phyloP scores from a whole-genome alignment of 768 basidiomycete genomes.

The Xerocomellus amylosporus region DNA sequence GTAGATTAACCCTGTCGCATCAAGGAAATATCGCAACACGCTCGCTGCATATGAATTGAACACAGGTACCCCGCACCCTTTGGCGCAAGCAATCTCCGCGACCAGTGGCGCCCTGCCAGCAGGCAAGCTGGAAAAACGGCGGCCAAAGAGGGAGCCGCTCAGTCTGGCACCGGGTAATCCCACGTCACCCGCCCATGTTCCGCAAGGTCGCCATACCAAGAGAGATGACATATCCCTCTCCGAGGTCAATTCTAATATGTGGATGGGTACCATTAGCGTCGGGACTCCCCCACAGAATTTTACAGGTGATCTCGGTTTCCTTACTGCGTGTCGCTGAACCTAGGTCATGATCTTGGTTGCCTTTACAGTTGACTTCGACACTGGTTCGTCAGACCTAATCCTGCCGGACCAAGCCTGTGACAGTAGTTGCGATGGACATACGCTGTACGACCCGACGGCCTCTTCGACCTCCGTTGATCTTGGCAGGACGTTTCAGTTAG shows the following conservation, averaged over 20 bases:
- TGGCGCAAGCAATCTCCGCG: slow-evolving; percentile 13
- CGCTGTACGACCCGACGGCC: slow-evolving; percentile 25
- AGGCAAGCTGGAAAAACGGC: slow-evolving; percentile 8
- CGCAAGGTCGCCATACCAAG: slow-evolving; percentile 16
- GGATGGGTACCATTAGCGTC: slow-evolving; percentile 46
- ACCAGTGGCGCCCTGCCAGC: background rate
- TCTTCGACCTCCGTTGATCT: slow-evolving; percentile 34
- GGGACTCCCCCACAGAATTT: slow-evolving; percentile 46
- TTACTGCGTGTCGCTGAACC: background rate
- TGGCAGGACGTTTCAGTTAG: slow-evolving; percentile 28
- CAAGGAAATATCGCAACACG: slow-evolving; percentile 44
- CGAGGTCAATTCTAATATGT: slow-evolving; percentile 39
- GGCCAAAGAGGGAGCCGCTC: background rate
- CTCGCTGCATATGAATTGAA: slow-evolving; percentile 45
- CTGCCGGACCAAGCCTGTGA: slow-evolving; percentile 33
- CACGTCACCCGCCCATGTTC: background rate
- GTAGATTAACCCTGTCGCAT: background rate
- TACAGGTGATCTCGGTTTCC: slow-evolving; percentile 32
- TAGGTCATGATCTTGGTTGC: background rate
- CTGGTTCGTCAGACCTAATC: slow-evolving; percentile 51
- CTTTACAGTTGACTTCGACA: slow-evolving; percentile 50
- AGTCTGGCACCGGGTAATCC: background rate
- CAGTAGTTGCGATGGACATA: slow-evolving; percentile 32
- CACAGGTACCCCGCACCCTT: slow-evolving; percentile 41
- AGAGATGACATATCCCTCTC: slow-evolving; percentile 35